A percentile compares a stretch with the other conserved stretches of the same genome.
phyloP scores from a whole-genome alignment of 768 basidiomycete genomes.

The Suillus decipiens region DNA sequence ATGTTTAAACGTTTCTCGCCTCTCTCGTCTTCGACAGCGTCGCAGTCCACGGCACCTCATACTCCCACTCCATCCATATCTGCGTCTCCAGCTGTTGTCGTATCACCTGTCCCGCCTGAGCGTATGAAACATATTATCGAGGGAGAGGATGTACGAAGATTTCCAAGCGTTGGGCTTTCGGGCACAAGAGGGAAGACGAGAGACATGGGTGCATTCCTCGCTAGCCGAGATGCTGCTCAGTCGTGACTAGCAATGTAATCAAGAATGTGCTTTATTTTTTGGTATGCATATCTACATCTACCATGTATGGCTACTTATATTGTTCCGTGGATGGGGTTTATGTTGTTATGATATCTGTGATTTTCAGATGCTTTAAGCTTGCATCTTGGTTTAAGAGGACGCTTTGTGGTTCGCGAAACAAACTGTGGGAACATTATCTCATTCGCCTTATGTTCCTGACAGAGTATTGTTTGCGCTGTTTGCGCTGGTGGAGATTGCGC shows the following conservation, averaged over 20 bases:
- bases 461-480: not conserved
- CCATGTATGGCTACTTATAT: conserved; percentile 2
- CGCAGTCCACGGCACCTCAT: conserved; percentile 47
- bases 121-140: conserved; percentile 36
- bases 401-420: not conserved
- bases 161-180: conserved; percentile 42
- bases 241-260: not conserved
- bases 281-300: conserved; percentile 4
- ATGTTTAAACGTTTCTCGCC: conserved; percentile 35
- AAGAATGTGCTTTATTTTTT: not conserved
- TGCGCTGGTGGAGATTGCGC: not conserved
- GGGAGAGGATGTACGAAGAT: conserved; percentile 26
- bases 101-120: conserved; percentile 33
- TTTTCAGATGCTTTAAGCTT: not conserved
- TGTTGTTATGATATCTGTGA: not conserved
- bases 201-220: conserved; percentile 44
- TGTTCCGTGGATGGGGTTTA: not conserved
- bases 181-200: conserved; percentile 36
- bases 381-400: not conserved
- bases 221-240: conserved; percentile 34
- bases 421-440: not conserved
- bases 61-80: conserved; percentile 41
- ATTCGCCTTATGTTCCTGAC: not conserved
- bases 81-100: conserved; percentile 24
- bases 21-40: conserved; percentile 41